Evolutionary conservation across 1,139 yeast genomes (phyloP).

Genomic region (Yamadazyma pseudoaaseri): DNA sequence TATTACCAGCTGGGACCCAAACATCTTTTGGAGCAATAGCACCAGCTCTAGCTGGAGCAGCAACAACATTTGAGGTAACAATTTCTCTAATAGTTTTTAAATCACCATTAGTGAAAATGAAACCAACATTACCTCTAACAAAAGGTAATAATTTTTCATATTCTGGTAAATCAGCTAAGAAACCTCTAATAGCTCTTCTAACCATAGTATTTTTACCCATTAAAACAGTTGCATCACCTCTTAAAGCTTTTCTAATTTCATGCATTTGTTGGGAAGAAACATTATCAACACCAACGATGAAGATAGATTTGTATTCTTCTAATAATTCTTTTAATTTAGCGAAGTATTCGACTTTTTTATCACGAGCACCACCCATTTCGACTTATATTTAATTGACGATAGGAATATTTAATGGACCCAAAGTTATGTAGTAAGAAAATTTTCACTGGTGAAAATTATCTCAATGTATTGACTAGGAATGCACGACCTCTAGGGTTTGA

Average conservation of each 20-base stretch:
- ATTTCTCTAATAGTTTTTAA: constrained; percentile 89
- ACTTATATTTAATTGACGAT: constrained; percentile 67
- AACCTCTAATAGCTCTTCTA: constrained; percentile 99
- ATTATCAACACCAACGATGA: constrained; percentile 99
- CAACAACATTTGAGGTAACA: constrained; percentile 89
- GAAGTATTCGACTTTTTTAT: constrained; percentile 95
- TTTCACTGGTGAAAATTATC: constrained; percentile 5
- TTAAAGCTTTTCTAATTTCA: constrained; percentile 96
- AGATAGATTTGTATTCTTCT: constrained; percentile 96
- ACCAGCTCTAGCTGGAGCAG: constrained; percentile 99
- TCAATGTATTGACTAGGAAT: too few relatives aligned
- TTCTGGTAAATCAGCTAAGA: constrained; percentile 92
- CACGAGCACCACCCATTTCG: constrained; percentile 99
- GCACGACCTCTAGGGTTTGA: not conserved
- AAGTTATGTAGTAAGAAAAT: constrained; percentile 14
- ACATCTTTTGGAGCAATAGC: constrained; percentile 98
- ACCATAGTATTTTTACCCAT: constrained; percentile 99
- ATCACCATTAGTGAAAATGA: constrained; percentile 97
- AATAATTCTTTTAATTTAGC: constrained; percentile 91
- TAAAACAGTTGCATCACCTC: constrained; percentile 91
- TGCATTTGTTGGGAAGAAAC: constrained; percentile 99
- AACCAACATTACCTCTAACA: constrained; percentile 98
- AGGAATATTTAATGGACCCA: constrained; percentile 90
- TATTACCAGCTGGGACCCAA: constrained; percentile 98
- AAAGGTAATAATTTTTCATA: constrained; percentile 92